These are phyloP conservation scores for Sphaerulina vaccinii DNA, from an alignment of 2,329 filamentous ascomycete genomes.

Conservation along the genomic window DNA sequence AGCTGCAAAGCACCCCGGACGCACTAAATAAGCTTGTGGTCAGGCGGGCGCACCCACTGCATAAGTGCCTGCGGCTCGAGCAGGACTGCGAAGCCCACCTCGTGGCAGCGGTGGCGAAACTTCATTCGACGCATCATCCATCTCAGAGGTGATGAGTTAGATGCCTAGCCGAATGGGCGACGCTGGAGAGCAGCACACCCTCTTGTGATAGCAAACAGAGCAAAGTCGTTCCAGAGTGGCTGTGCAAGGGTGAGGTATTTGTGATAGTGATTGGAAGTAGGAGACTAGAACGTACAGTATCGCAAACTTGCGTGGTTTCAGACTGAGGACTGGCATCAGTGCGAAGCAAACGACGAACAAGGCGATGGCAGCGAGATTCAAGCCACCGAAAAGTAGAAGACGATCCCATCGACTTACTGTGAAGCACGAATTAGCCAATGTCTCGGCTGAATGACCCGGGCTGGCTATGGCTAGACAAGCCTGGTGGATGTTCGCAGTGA, in stretches of 20 bases:
- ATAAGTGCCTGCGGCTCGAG: conserved; percentile 31
- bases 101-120: conserved; percentile 26
- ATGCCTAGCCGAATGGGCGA: conserved; percentile 20
- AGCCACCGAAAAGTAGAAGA: conserved; percentile 84
- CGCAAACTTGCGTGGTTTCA: conserved; percentile 89
- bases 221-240: conserved; percentile 13
- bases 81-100: conserved; percentile 25
- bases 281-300: conserved; percentile 73
- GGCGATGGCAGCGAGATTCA: conserved; percentile 82
- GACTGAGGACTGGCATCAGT: conserved; percentile 77
- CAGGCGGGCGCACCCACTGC: conserved; percentile 36
- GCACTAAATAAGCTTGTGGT: conserved; percentile 32
- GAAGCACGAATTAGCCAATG: conserved; percentile 34
- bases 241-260: conserved; percentile 17
- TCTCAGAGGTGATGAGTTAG: conserved; percentile 16
- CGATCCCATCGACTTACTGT: conserved; percentile 97
- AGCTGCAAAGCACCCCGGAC: conserved; percentile 28
- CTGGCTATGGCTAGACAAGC: conserved; percentile 15
- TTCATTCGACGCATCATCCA: conserved; percentile 22
- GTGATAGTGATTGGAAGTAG: conserved; percentile 10
- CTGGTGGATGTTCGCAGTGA: conserved; percentile 18
- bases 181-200: conserved; percentile 29
- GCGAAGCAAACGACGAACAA: conserved; percentile 94
- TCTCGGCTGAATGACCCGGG: conserved; percentile 33
- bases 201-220: conserved; percentile 17